Conservation (phyloP, 371 early-diverging fungal genomes). For the Mortierella sp. region DNA sequence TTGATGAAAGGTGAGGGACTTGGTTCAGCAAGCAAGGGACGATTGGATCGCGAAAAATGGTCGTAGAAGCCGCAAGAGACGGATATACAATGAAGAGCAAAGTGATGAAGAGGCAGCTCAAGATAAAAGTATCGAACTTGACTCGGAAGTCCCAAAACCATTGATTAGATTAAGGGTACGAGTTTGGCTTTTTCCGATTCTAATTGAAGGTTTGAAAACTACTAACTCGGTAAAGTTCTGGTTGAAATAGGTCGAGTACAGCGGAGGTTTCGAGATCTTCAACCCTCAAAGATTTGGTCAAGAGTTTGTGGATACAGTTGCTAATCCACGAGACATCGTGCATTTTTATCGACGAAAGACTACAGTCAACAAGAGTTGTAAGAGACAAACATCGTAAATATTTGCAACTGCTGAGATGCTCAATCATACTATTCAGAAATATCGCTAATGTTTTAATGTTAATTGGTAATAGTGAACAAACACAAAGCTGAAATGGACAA, state of each 20-base stretch:
- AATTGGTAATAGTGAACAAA: conserved; percentile 1
- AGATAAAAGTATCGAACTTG: conserved; percentile 26
- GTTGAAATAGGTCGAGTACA: conserved; percentile 81
- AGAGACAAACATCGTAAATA: background rate
- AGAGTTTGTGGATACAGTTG: conserved; percentile 85
- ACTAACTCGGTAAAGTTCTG: background rate
- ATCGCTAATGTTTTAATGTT: background rate
- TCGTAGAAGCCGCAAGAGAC: conserved; percentile 32
- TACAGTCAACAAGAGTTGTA: conserved; percentile 14
- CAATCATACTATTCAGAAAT: background rate
- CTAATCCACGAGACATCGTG: conserved; percentile 96
- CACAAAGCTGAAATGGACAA: conserved; percentile 20
- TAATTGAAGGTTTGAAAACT: background rate
- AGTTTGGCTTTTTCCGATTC: too few relatives aligned
- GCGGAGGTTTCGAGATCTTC: conserved; percentile 83
- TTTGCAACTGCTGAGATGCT: background rate
- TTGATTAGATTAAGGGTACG: conserved; percentile 81
- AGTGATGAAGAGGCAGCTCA: conserved; percentile 27
- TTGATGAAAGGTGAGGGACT: conserved; percentile 64
- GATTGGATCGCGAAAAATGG: conserved; percentile 66
- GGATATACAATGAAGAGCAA: conserved; percentile 28
- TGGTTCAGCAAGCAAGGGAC: conserved; percentile 74
- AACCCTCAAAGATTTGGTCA: conserved; percentile 91
- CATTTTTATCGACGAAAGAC: conserved; percentile 75
- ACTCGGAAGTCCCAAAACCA: conserved; percentile 71